phyloP scores from a whole-genome alignment of 2,329 filamentous ascomycete species.

The Cercospora janseana region DNA sequence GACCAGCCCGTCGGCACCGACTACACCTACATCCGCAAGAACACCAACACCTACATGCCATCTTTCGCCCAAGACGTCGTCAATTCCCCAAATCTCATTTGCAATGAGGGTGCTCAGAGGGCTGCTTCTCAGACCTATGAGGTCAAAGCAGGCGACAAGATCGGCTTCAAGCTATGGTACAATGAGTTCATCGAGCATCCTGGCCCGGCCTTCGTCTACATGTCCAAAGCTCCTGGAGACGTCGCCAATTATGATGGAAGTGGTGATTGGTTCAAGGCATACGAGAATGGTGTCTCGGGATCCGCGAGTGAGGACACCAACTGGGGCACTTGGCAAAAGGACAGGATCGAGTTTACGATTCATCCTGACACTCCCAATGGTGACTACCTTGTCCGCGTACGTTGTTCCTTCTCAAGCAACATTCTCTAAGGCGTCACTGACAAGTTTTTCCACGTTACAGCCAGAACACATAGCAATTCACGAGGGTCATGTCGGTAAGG shows the following conservation, averaged over 20 bases:
- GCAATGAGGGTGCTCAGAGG: slow-evolving; percentile 19
- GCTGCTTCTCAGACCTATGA: slow-evolving; percentile 18
- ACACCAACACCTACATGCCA: slow-evolving; percentile 23
- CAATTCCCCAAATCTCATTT: slow-evolving; percentile 8
- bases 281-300: slow-evolving; percentile 17
- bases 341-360: slow-evolving; percentile 24
- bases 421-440: neutral
- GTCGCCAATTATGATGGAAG: slow-evolving; percentile 22
- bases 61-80: slow-evolving; percentile 20
- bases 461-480: slow-evolving; percentile 26
- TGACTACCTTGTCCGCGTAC: neutral
- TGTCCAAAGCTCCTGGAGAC: slow-evolving; percentile 23
- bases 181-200: slow-evolving; percentile 26
- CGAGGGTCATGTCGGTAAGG: slow-evolving; percentile 23
- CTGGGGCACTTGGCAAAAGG: slow-evolving; percentile 21
- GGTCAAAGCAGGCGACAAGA: slow-evolving; percentile 23
- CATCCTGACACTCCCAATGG: slow-evolving; percentile 13
- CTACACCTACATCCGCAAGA: slow-evolving; percentile 26
- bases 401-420: slow-evolving; percentile 12
- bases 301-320: slow-evolving; percentile 14
- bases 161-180: slow-evolving; percentile 22
- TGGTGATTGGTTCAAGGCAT: slow-evolving; percentile 28
- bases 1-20: slow-evolving; percentile 18
- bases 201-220: slow-evolving; percentile 24
- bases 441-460: neutral